Percentiles rank a stretch among this genome's conserved stretches.
Conservation (phyloP, 1,284 basidiomycete species). For the Pseudozyma sp. region DNA sequence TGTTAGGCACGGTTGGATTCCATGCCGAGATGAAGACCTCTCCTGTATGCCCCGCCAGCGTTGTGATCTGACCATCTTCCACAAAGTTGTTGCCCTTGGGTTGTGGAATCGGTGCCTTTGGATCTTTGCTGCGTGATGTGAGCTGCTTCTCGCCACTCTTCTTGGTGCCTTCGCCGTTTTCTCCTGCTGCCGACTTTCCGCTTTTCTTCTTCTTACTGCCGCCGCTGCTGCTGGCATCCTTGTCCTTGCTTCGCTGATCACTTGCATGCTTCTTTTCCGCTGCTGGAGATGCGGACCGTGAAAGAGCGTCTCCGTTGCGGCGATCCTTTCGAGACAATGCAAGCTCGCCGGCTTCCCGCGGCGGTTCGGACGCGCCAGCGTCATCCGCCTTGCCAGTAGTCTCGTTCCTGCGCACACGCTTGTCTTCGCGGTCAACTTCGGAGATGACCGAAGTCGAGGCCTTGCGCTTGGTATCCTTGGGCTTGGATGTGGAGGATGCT, state of each 20-base stretch:
- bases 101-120: slow-evolving; percentile 45
- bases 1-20: slow-evolving; percentile 67
- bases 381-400: slow-evolving; percentile 26
- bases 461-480: slow-evolving; percentile 51
- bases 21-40: slow-evolving; percentile 68
- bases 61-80: slow-evolving; percentile 46
- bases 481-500: slow-evolving; percentile 17
- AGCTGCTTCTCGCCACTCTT: slow-evolving; percentile 41
- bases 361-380: slow-evolving; percentile 8
- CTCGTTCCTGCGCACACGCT: slow-evolving; percentile 35
- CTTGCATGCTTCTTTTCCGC: slow-evolving; percentile 28
- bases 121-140: slow-evolving; percentile 26
- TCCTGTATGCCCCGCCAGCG: slow-evolving; percentile 61
- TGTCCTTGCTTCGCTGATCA: slow-evolving; percentile 33
- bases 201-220: slow-evolving; percentile 57
- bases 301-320: slow-evolving; percentile 22
- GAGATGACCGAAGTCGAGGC: slow-evolving; percentile 40
- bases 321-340: slow-evolving; percentile 27
- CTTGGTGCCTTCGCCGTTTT: slow-evolving; percentile 43
- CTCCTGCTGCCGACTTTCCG: slow-evolving; percentile 39
- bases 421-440: slow-evolving; percentile 49
- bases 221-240: slow-evolving; percentile 28
- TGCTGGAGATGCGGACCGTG: slow-evolving; percentile 36
- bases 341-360: slow-evolving; percentile 12
- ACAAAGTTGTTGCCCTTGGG: slow-evolving; percentile 44